These are phyloP conservation scores for Aspergillus indologenus DNA, from an alignment of 495 filamentous ascomycete species.

Conservation along the genomic window DNA sequence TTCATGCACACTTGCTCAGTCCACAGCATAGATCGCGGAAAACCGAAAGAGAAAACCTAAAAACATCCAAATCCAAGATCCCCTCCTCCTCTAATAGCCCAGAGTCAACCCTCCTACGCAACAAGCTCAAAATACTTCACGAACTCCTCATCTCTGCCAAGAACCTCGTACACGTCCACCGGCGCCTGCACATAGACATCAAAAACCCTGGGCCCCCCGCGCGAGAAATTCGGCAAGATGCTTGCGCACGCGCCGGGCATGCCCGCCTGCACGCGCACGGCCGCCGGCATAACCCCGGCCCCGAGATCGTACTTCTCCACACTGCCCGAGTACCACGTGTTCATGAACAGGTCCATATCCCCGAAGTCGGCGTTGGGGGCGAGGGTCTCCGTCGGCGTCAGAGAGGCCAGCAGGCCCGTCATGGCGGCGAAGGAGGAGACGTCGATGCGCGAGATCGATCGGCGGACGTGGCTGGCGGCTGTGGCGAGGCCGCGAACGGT, in stretches of 20 bases:
- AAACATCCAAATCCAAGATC: too few species aligned
- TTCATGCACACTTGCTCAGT: too few species aligned
- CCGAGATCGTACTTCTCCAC: constrained; percentile 26
- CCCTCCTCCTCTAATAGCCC: too few species aligned
- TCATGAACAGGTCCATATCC: constrained; percentile 27
- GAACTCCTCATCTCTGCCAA: constrained; percentile 22
- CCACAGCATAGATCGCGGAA: too few species aligned
- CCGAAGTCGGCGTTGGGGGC: constrained; percentile 17
- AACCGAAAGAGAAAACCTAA: too few species aligned
- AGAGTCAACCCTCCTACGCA: not conserved
- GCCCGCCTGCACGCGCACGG: constrained; percentile 12
- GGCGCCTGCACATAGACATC: constrained; percentile 24
- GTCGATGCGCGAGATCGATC: constrained; percentile 16
- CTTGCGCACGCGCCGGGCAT: constrained; percentile 17
- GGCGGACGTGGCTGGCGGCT: constrained; percentile 21
- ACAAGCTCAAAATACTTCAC: constrained; percentile 24
- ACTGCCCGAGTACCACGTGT: constrained; percentile 23
- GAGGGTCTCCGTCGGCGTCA: constrained; percentile 19
- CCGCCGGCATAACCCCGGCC: constrained; percentile 10
- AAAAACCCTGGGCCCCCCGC: constrained; percentile 11
- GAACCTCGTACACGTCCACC: constrained; percentile 16
- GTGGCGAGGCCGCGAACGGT: constrained; percentile 14
- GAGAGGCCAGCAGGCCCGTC: constrained; percentile 16
- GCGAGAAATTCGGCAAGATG: constrained; percentile 24
- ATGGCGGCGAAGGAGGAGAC: constrained; percentile 16